Percentiles rank a stretch among this genome's conserved stretches.
These are phyloP conservation scores for Alternaria sp. DNA, from an alignment of 2,329 filamentous ascomycete genomes.

Conservation along the genomic window DNA sequence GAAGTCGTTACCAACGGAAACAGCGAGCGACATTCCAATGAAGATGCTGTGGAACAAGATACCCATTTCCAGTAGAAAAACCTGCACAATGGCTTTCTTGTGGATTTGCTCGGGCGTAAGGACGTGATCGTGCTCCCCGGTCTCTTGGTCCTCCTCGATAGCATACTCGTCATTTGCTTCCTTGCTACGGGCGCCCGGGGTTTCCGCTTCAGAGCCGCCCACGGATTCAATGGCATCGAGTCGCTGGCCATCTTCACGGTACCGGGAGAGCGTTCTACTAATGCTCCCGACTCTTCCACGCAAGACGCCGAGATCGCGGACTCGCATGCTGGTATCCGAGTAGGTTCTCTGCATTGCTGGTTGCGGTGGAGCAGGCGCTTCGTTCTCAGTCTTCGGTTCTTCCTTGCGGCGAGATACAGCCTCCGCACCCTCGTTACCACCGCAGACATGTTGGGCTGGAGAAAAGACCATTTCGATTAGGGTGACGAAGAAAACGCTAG, in stretches of 20 bases:
- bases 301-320: constrained; percentile 32
- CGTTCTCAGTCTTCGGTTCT: constrained; percentile 6
- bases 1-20: constrained; percentile 61
- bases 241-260: constrained; percentile 32
- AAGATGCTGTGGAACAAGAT: constrained; percentile 69
- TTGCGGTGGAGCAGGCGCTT: constrained; percentile 9
- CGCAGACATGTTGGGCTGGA: constrained; percentile 62
- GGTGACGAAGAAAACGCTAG: constrained; percentile 65
- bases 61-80: constrained; percentile 62
- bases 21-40: constrained; percentile 66
- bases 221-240: constrained; percentile 54
- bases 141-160: constrained; percentile 33
- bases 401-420: constrained; percentile 25
- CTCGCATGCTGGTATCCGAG: constrained; percentile 30
- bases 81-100: constrained; percentile 42
- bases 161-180: constrained; percentile 30
- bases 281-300: constrained; percentile 36
- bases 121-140: constrained; percentile 16
- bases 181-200: constrained; percentile 51
- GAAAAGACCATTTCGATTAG: constrained; percentile 67
- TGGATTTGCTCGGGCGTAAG: constrained; percentile 33
- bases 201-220: constrained; percentile 38
- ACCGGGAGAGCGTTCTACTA: constrained; percentile 37
- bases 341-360: constrained; percentile 21
- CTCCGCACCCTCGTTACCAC: constrained; percentile 53